Evolutionary conservation across 1,284 basidiomycete species (phyloP).

Genomic region (Naganishia liquefaciens): DNA sequence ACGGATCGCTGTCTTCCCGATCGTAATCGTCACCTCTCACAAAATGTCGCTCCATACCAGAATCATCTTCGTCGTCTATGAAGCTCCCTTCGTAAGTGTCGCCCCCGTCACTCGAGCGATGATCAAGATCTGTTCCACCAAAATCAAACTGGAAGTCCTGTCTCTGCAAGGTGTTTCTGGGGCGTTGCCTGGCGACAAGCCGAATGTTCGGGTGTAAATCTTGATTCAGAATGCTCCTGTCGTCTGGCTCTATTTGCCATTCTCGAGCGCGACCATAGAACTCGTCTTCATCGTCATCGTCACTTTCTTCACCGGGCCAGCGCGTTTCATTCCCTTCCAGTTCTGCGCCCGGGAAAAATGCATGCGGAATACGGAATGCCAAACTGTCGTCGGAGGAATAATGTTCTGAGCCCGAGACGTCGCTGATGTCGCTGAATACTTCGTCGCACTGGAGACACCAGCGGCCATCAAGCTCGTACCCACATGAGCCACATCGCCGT

Average conservation of each 20-base stretch:
- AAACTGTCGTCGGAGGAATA: conserved; percentile 24
- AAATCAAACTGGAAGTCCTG: conserved; percentile 22
- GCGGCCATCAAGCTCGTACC: conserved; percentile 40
- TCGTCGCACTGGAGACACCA: conserved; percentile 24
- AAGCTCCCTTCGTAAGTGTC: conserved; percentile 37
- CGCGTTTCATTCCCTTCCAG: neutral
- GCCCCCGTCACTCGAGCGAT: neutral
- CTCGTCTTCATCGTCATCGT: conserved; percentile 35
- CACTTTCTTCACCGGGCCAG: conserved; percentile 30
- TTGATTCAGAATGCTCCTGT: neutral
- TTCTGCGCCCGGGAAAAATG: neutral
- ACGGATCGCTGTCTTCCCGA: conserved; percentile 12
- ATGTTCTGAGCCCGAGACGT: conserved; percentile 2
- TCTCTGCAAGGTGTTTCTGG: neutral
- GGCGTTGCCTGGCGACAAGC: neutral
- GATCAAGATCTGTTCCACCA: conserved; percentile 1
- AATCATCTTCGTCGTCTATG: conserved; percentile 38
- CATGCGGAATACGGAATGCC: conserved; percentile 5
- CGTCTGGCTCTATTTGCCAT: neutral
- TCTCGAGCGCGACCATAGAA: conserved; percentile 9
- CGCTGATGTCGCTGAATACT: conserved; percentile 20
- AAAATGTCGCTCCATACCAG: conserved; percentile 27
- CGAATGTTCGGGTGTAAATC: conserved; percentile 1
- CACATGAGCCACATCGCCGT: conserved; percentile 45
- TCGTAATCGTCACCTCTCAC: conserved; percentile 15